Conservation (phyloP, 768 basidiomycete genomes). For the Russula abietina region DNA sequence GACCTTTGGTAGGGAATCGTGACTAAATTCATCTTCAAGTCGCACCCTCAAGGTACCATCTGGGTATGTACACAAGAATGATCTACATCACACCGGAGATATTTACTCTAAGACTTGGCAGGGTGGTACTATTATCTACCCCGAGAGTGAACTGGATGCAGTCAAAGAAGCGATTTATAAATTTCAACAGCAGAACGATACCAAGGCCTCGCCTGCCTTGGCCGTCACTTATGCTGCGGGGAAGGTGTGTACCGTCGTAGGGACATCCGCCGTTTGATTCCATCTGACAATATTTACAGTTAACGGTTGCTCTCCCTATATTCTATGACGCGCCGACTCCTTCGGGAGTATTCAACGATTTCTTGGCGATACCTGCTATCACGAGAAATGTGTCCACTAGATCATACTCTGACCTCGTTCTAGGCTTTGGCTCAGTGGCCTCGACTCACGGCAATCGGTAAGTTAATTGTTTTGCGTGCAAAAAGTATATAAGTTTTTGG, state of each 20-base stretch:
- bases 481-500: too few relatives aligned
- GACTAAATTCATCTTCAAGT: conserved; percentile 25
- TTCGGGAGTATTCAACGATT: conserved; percentile 22
- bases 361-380: conserved; percentile 14
- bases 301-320: not conserved
- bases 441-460: not conserved
- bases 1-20: conserved; percentile 11
- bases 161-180: not conserved
- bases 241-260: not conserved
- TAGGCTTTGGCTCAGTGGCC: not conserved
- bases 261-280: too few relatives aligned
- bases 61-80: not conserved
- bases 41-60: conserved; percentile 27
- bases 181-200: conserved; percentile 3
- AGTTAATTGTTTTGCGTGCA: not conserved
- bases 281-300: not conserved
- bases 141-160: not conserved
- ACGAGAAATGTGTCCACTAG: not conserved
- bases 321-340: conserved; percentile 26
- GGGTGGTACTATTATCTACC: not conserved
- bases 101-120: not conserved
- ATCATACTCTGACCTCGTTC: not conserved
- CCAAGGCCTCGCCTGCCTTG: not conserved
- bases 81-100: not conserved
- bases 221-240: not conserved